Evolutionary conservation across 495 filamentous ascomycete species (phyloP).

Genomic region (Aspergillus campestris): DNA sequence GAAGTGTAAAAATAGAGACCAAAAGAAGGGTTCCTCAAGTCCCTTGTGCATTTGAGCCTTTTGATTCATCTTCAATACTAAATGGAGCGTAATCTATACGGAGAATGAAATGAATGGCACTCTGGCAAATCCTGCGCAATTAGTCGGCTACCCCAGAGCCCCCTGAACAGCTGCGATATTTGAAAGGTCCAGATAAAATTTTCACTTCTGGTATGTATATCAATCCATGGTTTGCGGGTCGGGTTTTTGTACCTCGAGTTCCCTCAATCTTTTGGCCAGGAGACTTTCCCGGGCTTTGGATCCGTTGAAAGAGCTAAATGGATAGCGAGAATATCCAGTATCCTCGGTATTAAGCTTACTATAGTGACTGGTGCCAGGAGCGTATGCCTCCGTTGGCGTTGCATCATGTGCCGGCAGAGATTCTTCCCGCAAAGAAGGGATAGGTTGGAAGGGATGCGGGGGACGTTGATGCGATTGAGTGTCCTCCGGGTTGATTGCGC

Average conservation of each 20-base stretch:
- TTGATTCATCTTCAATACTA: no score
- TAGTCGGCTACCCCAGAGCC: no score
- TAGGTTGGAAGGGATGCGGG: constrained; percentile 15
- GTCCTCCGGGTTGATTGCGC: background rate
- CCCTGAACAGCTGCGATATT: no score
- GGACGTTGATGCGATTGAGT: background rate
- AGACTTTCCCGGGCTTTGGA: constrained; percentile 44
- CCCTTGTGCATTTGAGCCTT: no score
- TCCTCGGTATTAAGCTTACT: constrained; percentile 62
- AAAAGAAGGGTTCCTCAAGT: constrained; percentile 4
- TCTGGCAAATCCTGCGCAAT: no score
- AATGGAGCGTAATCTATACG: no score
- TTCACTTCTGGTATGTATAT: background rate
- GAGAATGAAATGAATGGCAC: no score
- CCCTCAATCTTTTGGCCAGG: constrained; percentile 44
- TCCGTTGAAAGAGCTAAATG: constrained; percentile 31
- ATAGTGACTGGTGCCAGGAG: constrained; percentile 33
- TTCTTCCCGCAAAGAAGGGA: constrained; percentile 16
- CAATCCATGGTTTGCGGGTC: constrained; percentile 1
- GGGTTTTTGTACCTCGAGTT: constrained; percentile 37
- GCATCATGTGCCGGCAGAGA: constrained; percentile 11
- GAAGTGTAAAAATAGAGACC: background rate
- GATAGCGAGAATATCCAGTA: constrained; percentile 54
- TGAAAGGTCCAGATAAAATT: background rate
- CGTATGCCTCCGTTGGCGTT: background rate